These are phyloP conservation scores for Neltuma alba DNA, from an alignment of 306 rosid genomes.

Conservation along the genomic window DNA sequence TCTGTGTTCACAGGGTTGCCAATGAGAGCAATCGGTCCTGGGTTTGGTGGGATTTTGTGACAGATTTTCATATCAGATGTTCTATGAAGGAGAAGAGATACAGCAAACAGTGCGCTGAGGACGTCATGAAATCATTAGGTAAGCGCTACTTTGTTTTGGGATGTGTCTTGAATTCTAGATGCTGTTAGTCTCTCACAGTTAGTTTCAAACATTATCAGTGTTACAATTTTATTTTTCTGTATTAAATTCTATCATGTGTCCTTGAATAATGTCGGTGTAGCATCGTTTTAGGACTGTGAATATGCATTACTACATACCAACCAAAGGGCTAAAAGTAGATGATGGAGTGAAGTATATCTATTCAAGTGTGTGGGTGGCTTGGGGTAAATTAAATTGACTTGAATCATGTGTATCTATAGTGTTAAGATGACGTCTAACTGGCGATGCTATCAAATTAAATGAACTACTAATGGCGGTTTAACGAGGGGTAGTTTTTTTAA, in stretches of 20 bases:
- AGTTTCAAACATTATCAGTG: not conserved
- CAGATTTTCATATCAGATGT: conserved; percentile 93
- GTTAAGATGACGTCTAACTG: not conserved
- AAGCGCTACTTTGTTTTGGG: conserved; percentile 1
- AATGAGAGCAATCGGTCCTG: conserved; percentile 81
- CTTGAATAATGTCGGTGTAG: not conserved
- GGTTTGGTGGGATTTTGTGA: conserved; percentile 99
- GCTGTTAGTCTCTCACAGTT: not conserved
- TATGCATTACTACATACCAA: not conserved
- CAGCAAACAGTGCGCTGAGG: conserved; percentile 84
- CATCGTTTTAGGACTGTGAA: not conserved
- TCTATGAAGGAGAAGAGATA: conserved; percentile 95
- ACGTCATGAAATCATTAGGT: conserved; percentile 82
- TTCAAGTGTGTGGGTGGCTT: not conserved
- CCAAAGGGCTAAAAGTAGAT: not conserved
- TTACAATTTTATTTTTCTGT: not conserved
- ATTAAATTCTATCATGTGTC: not conserved
- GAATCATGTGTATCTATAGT: not conserved
- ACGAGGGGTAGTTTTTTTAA: not conserved
- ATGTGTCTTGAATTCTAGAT: not conserved
- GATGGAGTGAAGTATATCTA: not conserved
- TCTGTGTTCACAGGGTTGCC: conserved; percentile 94
- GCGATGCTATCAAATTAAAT: not conserved
- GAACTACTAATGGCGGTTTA: not conserved
- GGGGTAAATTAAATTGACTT: not conserved